Base-by-base conservation (phyloP, 2,329 filamentous ascomycete species). In the Claviceps humidiphila region DNA sequence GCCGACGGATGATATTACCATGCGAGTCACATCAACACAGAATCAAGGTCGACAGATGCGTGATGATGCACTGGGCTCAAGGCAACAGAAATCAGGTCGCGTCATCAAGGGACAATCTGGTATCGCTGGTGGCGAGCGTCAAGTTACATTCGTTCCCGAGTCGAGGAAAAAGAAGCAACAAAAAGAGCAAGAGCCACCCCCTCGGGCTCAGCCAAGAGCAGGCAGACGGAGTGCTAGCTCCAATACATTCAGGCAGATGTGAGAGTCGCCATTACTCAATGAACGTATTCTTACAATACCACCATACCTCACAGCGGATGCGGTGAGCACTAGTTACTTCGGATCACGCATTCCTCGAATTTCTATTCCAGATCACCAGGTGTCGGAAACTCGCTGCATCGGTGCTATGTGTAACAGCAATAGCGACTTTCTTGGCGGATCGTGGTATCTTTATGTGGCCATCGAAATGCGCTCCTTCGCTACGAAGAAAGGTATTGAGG, bases 381-480 rank as follows among this genome's bases (percentile, higher is more conserved):
- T 34, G 30, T 34, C 9, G 30, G 9, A 34, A 34, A 11, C 30
- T 34, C 9, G 30, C 30, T 34, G 30, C 9, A 11, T 34, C 8
- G 30, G 9, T 34, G 47, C 80, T 71, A 5, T 81, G 81, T n/a
- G 81, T 84, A 52, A 84, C 71, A 5, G 75, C 81, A 4, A 74
- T 76, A 44, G 76, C 78, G 30, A 84, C 78, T 61, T 73, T 80
- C 56, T 74, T 75, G 37, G 81, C 80, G 1, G 86, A 89, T 57
- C 78, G 80, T 52, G 83, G 78, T 53, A 74, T 34, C 76, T 85
- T 63, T 87, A 80, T 54, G 82, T 80, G 58, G 93, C 73, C 58
- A 82, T 85, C 88, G 88, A 93, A 66, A 90, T 86, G 47, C 83
- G 80, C 71, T 88, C 89, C 74, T 93, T 93, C 52, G 88, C 85